A percentile compares a stretch with the other conserved stretches of the same genome.
phyloP scores from a whole-genome alignment of 345 rosid genomes.

The Bretschneidera sinensis region DNA sequence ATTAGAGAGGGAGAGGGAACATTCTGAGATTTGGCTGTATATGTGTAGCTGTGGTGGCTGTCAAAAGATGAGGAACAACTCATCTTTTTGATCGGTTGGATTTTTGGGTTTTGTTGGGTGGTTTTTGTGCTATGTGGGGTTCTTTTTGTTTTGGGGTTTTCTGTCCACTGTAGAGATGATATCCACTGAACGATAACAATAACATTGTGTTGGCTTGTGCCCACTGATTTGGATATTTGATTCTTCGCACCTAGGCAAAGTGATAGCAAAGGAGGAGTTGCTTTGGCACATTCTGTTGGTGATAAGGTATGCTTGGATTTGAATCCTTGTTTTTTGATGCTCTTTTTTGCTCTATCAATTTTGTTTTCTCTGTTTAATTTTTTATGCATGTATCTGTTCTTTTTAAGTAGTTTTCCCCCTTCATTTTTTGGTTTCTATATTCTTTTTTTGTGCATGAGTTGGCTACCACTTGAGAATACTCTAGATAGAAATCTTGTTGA shows the following conservation, averaged over 20 bases:
- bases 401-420: background rate
- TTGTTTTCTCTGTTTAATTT: constrained; percentile 2
- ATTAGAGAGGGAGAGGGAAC: constrained; percentile 24
- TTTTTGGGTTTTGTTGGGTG: constrained; percentile 24
- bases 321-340: background rate
- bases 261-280: constrained; percentile 8
- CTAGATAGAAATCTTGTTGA: background rate
- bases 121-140: constrained; percentile 34
- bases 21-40: constrained; percentile 42
- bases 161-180: constrained; percentile 13
- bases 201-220: constrained; percentile 14
- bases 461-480: constrained; percentile 5
- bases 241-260: constrained; percentile 17
- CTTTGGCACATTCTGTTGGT: constrained; percentile 9
- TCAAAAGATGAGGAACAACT: constrained; percentile 45
- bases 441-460: constrained; percentile 13
- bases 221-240: constrained; percentile 22
- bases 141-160: constrained; percentile 20
- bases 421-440: background rate
- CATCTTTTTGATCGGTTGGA: constrained; percentile 36
- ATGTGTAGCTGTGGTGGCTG: constrained; percentile 31
- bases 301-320: constrained; percentile 20
- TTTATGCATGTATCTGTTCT: constrained; percentile 9
- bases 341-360: no score
- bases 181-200: constrained; percentile 16